Conservation (phyloP, 108 stramenopile species). For the Discostella stelligeroides region DNA sequence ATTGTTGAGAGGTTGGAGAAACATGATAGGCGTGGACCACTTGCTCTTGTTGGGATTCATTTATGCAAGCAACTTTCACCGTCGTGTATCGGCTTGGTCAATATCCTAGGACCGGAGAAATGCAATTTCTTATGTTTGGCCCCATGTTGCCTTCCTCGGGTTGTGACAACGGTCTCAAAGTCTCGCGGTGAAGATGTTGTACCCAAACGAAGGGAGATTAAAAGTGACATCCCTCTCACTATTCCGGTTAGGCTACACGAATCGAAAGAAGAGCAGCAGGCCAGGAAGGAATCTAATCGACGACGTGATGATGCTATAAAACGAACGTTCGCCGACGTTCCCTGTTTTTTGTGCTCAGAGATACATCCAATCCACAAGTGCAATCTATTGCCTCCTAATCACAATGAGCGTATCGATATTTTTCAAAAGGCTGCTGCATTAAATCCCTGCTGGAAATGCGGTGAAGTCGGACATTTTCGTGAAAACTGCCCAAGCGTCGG, state of each 20-base stretch:
- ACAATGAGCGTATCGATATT: constrained; percentile 28
- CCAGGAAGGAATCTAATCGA: constrained; percentile 36
- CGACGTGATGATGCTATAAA: constrained; percentile 21
- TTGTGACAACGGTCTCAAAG: constrained; percentile 23
- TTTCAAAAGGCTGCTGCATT: constrained; percentile 26
- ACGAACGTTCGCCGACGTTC: constrained; percentile 14
- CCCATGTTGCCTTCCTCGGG: constrained; percentile 73
- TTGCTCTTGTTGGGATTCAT: constrained; percentile 73
- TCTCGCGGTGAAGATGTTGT: constrained; percentile 7
- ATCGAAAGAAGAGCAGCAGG: constrained; percentile 47
- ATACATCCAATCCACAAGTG: constrained; percentile 47
- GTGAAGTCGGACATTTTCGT: constrained; percentile 55
- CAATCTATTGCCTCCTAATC: constrained; percentile 32
- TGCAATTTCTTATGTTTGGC: constrained; percentile 61
- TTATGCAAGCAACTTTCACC: constrained; percentile 72
- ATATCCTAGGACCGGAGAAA: constrained; percentile 55
- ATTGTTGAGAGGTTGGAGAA: constrained; percentile 55
- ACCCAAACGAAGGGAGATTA: background rate
- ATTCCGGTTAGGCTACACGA: constrained; percentile 18
- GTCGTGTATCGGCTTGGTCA: constrained; percentile 60
- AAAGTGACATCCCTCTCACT: constrained; percentile 3
- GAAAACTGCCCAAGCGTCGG: constrained; percentile 47
- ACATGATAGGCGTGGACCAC: constrained; percentile 18
- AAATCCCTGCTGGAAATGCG: constrained; percentile 70
- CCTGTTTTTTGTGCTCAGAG: constrained; percentile 57